Percentiles rank a stretch among this genome's conserved stretches.
phyloP scores from a whole-genome alignment of 2,329 filamentous ascomycete species.

The Trichoderma atroviride region DNA sequence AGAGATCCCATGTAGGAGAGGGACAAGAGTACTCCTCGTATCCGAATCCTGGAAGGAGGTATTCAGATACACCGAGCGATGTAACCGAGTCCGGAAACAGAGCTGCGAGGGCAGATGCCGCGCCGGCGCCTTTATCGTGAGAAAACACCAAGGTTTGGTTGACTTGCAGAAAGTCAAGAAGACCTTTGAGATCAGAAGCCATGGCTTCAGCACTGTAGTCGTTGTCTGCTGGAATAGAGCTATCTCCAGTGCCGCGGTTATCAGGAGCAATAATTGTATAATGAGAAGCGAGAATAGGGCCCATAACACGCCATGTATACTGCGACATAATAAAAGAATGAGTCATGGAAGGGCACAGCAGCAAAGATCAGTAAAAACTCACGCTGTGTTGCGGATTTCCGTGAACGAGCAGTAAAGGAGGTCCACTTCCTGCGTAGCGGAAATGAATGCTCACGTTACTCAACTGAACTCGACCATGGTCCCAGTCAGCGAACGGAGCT shows the following conservation, averaged over 20 bases:
- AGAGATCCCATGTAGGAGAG: background rate
- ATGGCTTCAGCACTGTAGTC: background rate
- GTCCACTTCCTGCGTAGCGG: constrained; percentile 45
- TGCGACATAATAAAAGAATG: background rate
- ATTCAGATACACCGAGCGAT: background rate
- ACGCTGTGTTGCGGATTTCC: background rate
- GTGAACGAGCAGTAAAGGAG: constrained; percentile 45
- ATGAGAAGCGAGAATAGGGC: background rate
- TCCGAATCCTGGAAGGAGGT: background rate
- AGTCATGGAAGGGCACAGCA: background rate
- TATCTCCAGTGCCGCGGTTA: background rate
- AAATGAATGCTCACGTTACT: constrained; percentile 47
- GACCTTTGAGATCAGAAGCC: background rate
- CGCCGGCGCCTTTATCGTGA: background rate
- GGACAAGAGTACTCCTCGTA: background rate
- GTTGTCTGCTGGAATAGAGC: background rate
- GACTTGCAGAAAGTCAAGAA: background rate
- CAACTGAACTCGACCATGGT: constrained; percentile 41
- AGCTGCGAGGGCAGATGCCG: background rate
- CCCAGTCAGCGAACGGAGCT: constrained; percentile 41
- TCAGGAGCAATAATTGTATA: background rate
- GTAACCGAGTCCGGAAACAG: background rate
- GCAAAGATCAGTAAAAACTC: background rate
- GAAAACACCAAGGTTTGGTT: background rate
- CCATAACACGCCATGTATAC: background rate